phyloP scores from a whole-genome alignment of 2,329 filamentous ascomycete genomes.

The Atkinsonella hypoxylon region DNA sequence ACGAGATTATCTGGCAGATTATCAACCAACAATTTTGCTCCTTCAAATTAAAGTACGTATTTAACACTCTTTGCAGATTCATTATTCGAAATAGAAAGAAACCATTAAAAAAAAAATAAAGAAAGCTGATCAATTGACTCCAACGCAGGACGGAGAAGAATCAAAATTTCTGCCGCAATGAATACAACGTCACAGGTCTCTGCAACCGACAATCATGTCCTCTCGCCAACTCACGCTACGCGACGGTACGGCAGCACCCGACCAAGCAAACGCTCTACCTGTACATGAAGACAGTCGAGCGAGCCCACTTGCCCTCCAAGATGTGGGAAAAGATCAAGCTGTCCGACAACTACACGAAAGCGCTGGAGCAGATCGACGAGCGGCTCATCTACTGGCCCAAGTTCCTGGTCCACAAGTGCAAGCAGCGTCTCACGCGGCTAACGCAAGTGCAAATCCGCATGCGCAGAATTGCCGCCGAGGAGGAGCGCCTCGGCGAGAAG shows the following conservation, averaged over 20 bases:
- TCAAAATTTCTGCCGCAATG: constrained; percentile 91
- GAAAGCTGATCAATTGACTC: constrained; percentile 20
- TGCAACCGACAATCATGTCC: constrained; percentile 84
- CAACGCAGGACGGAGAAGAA: constrained; percentile 59
- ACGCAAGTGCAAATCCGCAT: constrained; percentile 81
- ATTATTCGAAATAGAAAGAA: too few relatives aligned
- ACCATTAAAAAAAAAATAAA: too few relatives aligned
- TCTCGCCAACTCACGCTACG: constrained; percentile 83
- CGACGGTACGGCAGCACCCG: constrained; percentile 77
- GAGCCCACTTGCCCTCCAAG: constrained; percentile 76
- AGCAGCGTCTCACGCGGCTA: constrained; percentile 83
- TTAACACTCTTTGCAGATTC: too few relatives aligned
- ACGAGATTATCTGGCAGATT: constrained; percentile 96
- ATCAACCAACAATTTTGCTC: constrained; percentile 93
- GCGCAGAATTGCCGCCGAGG: constrained; percentile 74
- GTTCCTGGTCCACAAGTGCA: constrained; percentile 87
- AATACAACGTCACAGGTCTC: constrained; percentile 75
- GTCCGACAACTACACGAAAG: constrained; percentile 80
- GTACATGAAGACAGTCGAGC: constrained; percentile 93
- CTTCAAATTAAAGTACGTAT: constrained; percentile 75
- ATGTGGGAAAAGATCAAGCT: constrained; percentile 92
- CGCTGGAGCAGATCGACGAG: constrained; percentile 76
- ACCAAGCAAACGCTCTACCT: constrained; percentile 76
- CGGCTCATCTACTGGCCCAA: constrained; percentile 89
- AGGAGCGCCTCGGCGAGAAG: constrained; percentile 78